A percentile compares a stretch with the other conserved stretches of the same genome.
Conservation (phyloP, 805 yeast genomes). For the Jamesozyma spencerorum region DNA sequence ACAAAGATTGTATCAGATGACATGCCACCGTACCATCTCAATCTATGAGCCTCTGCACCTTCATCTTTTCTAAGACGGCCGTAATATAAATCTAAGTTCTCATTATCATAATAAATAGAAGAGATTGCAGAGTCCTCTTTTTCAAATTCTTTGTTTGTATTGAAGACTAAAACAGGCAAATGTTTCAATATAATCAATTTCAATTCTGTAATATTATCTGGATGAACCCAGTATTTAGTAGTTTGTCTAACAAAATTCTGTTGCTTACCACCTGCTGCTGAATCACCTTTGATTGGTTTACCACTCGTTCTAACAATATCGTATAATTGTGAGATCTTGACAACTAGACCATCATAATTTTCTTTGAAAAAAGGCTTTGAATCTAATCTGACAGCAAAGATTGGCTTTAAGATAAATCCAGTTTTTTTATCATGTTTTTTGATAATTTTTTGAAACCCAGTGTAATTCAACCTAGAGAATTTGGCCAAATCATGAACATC, state of each 20-base stretch:
- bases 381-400: conserved; percentile 85
- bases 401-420: conserved; percentile 70
- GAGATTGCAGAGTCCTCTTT: conserved; percentile 92
- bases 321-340: conserved; percentile 77
- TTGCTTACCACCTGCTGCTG: conserved; percentile 96
- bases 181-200: conserved; percentile 88
- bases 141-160: conserved; percentile 90
- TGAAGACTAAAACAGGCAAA: conserved; percentile 93
- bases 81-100: conserved; percentile 79
- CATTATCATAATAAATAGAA: conserved; percentile 90
- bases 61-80: conserved; percentile 94
- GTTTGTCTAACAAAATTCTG: conserved; percentile 98
- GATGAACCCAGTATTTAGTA: conserved; percentile 98
- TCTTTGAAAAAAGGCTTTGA: conserved; percentile 94
- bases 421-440: conserved; percentile 95
- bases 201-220: conserved; percentile 93
- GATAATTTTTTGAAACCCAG: conserved; percentile 93
- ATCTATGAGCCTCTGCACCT: conserved; percentile 97
- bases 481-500: conserved; percentile 96
- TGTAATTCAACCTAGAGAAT: conserved; percentile 85
- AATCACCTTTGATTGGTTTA: conserved; percentile 88
- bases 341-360: conserved; percentile 82
- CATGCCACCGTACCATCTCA: conserved; percentile 99
- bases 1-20: conserved; percentile 82
- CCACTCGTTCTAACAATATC: conserved; percentile 94